Conservation (phyloP, 78 protist genomes). For the Guillardia theta region DNA sequence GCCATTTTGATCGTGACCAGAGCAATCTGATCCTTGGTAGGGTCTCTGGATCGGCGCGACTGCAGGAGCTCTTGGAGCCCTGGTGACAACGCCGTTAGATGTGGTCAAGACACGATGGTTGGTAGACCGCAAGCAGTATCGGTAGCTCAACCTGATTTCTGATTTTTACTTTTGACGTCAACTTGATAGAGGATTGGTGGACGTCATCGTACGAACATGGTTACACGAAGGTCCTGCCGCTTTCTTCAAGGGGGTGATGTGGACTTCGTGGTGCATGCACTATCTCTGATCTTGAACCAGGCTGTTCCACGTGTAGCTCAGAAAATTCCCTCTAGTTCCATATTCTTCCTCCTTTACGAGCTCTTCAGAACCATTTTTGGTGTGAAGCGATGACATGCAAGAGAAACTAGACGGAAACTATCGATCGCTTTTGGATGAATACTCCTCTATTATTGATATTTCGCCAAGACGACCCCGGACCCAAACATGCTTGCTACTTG, state of each 20-base stretch:
- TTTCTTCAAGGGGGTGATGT: neutral
- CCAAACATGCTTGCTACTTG: no score
- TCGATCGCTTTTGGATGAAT: no score
- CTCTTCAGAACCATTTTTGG: neutral
- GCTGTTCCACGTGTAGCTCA: neutral
- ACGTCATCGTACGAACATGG: neutral
- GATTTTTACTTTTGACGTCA: neutral
- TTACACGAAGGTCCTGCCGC: neutral
- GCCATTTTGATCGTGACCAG: no score
- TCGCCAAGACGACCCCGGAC: no score
- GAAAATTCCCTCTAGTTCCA: neutral
- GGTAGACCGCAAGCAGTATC: neutral
- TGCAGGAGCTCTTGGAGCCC: neutral
- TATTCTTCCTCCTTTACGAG: neutral
- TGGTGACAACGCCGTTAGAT: neutral
- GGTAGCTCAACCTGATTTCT: neutral
- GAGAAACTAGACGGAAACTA: no score
- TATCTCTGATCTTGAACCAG: no score
- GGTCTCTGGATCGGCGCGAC: neutral
- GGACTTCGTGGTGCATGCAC: no score
- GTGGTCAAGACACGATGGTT: neutral
- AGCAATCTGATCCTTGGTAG: no score
- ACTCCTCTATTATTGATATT: no score
- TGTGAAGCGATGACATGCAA: no score
- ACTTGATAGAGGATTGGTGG: neutral